Evolutionary conservation across 352 stramenopile genomes (phyloP).

Genomic region (Plasmopara halstedii): DNA sequence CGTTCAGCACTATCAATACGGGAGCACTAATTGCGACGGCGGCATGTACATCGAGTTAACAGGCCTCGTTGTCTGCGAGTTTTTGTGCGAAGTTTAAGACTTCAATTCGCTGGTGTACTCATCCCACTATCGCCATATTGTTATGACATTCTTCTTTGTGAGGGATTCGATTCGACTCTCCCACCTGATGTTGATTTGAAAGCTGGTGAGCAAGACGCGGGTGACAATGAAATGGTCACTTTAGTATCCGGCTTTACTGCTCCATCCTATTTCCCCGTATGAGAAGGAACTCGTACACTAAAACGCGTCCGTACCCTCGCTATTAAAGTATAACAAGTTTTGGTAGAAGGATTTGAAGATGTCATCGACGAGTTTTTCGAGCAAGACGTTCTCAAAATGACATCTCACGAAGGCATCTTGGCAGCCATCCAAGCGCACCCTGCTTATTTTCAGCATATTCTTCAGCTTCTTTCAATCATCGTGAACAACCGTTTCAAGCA

Average conservation of each 20-base stretch:
- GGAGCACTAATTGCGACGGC: neutral
- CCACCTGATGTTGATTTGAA: neutral
- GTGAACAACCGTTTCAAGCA: neutral
- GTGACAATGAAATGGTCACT: neutral
- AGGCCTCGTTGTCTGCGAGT: neutral
- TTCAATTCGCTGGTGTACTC: neutral
- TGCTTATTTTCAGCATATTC: neutral
- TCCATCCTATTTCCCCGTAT: neutral
- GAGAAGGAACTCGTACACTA: neutral
- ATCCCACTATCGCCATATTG: neutral
- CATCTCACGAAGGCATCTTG: neutral
- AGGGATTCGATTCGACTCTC: neutral
- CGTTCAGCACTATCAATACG: neutral
- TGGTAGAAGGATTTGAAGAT: neutral
- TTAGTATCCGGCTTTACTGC: neutral
- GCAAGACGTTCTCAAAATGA: neutral
- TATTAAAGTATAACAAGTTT: neutral
- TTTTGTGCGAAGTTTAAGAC: neutral
- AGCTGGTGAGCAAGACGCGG: no score
- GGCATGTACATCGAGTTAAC: neutral
- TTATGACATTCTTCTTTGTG: neutral
- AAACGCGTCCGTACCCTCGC: neutral
- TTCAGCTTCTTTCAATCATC: neutral
- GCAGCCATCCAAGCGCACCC: neutral
- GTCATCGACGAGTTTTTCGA: neutral